phyloP scores from a whole-genome alignment of 2,329 filamentous ascomycete species.

The Orbilia oligospora region DNA sequence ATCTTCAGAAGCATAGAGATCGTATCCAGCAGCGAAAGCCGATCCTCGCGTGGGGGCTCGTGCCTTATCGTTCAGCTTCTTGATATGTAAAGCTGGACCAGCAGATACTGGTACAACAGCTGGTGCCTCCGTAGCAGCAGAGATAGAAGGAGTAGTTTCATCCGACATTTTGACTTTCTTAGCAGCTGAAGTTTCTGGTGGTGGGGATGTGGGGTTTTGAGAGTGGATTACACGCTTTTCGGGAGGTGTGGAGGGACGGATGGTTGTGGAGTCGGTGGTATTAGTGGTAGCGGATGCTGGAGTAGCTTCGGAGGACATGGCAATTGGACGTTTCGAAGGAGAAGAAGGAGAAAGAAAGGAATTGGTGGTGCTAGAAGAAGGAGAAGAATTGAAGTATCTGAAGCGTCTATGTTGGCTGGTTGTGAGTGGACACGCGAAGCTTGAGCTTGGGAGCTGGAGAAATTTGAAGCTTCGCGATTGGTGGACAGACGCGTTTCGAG shows the following conservation, averaged over 20 bases:
- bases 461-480: conserved; percentile 61
- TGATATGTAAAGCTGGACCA: conserved; percentile 80
- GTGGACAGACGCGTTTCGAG: conserved; percentile 49
- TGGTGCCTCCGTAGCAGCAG: conserved; percentile 63
- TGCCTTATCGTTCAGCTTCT: conserved; percentile 87
- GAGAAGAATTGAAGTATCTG: neutral
- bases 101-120: conserved; percentile 64
- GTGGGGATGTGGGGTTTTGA: conserved; percentile 65
- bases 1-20: conserved; percentile 83
- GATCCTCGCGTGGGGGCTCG: conserved; percentile 88
- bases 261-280: conserved; percentile 58
- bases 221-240: conserved; percentile 65
- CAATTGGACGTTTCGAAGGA: conserved; percentile 36
- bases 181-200: conserved; percentile 60
- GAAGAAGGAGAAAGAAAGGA: neutral
- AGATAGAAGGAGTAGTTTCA: conserved; percentile 47
- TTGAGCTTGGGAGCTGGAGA: conserved; percentile 47
- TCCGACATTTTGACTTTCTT: conserved; percentile 61
- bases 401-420: conserved; percentile 9
- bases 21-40: conserved; percentile 91
- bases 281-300: conserved; percentile 34
- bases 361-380: no score
- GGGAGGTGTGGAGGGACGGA: conserved; percentile 63
- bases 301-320: conserved; percentile 49
- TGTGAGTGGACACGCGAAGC: conserved; percentile 22